Conservation (phyloP, 441 rosid species). For the Gossypium davidsonii region DNA sequence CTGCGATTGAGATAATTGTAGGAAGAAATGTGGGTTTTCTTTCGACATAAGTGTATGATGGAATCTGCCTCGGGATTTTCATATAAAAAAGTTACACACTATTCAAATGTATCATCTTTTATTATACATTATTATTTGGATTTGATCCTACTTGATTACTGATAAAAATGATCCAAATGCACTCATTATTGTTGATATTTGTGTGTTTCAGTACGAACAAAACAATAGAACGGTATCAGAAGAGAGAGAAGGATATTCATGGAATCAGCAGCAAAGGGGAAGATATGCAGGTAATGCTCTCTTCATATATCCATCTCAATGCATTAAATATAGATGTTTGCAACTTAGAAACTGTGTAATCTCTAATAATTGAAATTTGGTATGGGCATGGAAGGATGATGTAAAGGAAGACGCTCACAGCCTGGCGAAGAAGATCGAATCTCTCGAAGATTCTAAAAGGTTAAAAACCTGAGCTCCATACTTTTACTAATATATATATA, state of each 20-base stretch:
- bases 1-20: neutral
- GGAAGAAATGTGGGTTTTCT: neutral
- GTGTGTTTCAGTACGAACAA: constrained; percentile 37
- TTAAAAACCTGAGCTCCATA: constrained; percentile 14
- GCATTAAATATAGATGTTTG: too few relatives aligned
- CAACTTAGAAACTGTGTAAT: neutral
- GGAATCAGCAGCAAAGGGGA: constrained; percentile 30
- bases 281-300: constrained; percentile 33
- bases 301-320: neutral
- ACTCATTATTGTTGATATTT: neutral
- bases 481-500: neutral
- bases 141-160: neutral
- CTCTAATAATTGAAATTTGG: neutral
- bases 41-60: neutral
- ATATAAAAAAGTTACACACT: too few relatives aligned
- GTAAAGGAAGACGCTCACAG: constrained; percentile 35
- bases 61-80: neutral
- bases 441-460: constrained; percentile 56
- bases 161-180: neutral
- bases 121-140: neutral
- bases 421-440: constrained; percentile 55
- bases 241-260: constrained; percentile 43
- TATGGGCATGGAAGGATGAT: constrained; percentile 38
- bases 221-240: constrained; percentile 68
- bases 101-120: too few relatives aligned